Conservation (phyloP, 495 filamentous ascomycete species). For the Neurospora sp. region DNA sequence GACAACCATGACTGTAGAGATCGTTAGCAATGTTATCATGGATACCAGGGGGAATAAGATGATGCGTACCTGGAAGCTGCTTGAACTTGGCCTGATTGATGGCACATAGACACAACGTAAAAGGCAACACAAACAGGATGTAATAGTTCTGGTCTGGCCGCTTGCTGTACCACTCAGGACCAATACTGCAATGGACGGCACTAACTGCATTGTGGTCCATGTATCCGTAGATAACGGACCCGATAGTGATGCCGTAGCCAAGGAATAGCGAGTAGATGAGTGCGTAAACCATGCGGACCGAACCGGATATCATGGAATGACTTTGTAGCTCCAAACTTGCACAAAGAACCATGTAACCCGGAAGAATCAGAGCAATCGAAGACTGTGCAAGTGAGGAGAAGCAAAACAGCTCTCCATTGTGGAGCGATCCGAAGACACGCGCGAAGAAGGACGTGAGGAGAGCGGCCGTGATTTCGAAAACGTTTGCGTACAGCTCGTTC, state of each 20-base stretch:
- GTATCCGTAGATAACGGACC: slow-evolving; percentile 79
- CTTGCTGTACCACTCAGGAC: slow-evolving; percentile 28
- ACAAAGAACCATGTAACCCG: slow-evolving; percentile 60
- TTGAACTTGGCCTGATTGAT: slow-evolving; percentile 89
- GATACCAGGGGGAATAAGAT: neutral
- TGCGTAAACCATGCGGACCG: slow-evolving; percentile 90
- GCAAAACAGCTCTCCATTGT: slow-evolving; percentile 64
- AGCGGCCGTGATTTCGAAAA: slow-evolving; percentile 84
- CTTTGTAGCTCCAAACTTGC: slow-evolving; percentile 83
- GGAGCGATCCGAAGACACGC: slow-evolving; percentile 76
- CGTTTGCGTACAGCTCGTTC: slow-evolving; percentile 74
- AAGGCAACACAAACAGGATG: slow-evolving; percentile 66
- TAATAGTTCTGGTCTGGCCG: slow-evolving; percentile 53
- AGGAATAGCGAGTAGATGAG: slow-evolving; percentile 93
- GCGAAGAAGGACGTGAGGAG: slow-evolving; percentile 85
- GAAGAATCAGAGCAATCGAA: slow-evolving; percentile 84
- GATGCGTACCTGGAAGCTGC: slow-evolving; percentile 72
- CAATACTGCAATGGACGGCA: slow-evolving; percentile 52
- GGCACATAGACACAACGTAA: slow-evolving; percentile 70
- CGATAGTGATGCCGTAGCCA: slow-evolving; percentile 94
- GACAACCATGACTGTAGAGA: slow-evolving; percentile 49
- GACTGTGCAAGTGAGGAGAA: slow-evolving; percentile 89
- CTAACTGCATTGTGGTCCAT: slow-evolving; percentile 67
- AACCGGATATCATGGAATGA: slow-evolving; percentile 75
- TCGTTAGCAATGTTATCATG: neutral